Percentiles rank a stretch among this genome's conserved stretches.
Evolutionary conservation across 2,329 filamentous ascomycete genomes (phyloP).

Genomic region (Phialophora chinensis): DNA sequence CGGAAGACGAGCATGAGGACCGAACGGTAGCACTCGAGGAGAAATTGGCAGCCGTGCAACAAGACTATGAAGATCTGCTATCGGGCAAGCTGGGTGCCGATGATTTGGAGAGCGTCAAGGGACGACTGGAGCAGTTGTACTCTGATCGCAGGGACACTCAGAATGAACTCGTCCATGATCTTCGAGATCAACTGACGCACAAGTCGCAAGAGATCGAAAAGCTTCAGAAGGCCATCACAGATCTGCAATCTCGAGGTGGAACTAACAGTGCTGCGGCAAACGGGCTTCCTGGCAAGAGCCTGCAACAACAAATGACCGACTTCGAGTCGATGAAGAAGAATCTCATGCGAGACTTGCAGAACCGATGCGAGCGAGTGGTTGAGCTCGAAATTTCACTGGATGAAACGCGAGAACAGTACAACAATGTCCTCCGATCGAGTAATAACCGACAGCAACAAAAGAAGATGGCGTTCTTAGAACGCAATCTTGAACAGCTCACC

Average conservation of each 20-base stretch:
- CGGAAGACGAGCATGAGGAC: slow-evolving; percentile 67
- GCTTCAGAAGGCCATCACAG: slow-evolving; percentile 79
- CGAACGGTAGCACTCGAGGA: slow-evolving; percentile 76
- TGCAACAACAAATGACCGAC: slow-evolving; percentile 97
- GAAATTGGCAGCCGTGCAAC: slow-evolving; percentile 74
- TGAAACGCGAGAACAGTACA: slow-evolving; percentile 97
- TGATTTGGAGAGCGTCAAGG: slow-evolving; percentile 85
- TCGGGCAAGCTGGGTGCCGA: slow-evolving; percentile 76
- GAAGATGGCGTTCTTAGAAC: slow-evolving; percentile 99
- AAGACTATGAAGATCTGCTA: slow-evolving; percentile 82
- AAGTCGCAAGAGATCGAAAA: slow-evolving; percentile 82
- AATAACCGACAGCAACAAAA: slow-evolving; percentile 99
- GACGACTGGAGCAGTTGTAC: slow-evolving; percentile 77
- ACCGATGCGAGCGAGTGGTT: slow-evolving; percentile 96
- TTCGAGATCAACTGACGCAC: slow-evolving; percentile 75
- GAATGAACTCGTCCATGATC: slow-evolving; percentile 73
- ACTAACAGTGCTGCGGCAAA: slow-evolving; percentile 60
- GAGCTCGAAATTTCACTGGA: slow-evolving; percentile 98
- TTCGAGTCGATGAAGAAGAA: slow-evolving; percentile 99
- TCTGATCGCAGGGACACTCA: slow-evolving; percentile 75
- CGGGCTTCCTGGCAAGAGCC: slow-evolving; percentile 80
- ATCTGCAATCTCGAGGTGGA: slow-evolving; percentile 69
- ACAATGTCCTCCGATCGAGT: slow-evolving; percentile 93
- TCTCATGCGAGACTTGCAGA: slow-evolving; percentile 97
- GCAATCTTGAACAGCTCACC: slow-evolving; percentile 96